These are phyloP conservation scores for Nicotiana noctiflora DNA, from an alignment of 257 asterid species.

Conservation along the genomic window DNA sequence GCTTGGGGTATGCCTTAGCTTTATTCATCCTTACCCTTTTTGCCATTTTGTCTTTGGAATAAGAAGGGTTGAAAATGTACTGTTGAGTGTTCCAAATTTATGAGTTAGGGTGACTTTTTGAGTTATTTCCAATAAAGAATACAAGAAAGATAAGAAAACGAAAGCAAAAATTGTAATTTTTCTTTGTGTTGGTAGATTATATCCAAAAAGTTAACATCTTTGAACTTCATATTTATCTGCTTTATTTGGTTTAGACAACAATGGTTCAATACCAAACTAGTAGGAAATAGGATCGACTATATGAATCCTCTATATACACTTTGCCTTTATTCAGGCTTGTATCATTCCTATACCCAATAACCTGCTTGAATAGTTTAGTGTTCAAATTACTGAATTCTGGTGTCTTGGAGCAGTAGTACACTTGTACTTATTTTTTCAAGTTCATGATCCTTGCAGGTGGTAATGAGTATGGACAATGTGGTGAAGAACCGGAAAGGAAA, in stretches of 20 bases:
- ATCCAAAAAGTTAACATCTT: background rate
- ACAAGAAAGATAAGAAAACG: background rate
- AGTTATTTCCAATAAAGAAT: background rate
- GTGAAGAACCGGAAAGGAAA: constrained; percentile 97
- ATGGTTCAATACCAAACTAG: background rate
- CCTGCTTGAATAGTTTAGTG: background rate
- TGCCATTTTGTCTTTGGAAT: constrained; percentile 3
- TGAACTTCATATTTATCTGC: background rate
- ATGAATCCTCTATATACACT: background rate
- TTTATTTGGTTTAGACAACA: background rate
- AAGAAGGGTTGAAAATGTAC: background rate
- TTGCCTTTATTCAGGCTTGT: background rate
- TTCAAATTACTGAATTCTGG: background rate
- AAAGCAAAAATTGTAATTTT: background rate
- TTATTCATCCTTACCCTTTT: background rate
- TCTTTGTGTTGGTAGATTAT: background rate
- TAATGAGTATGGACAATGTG: constrained; percentile 98
- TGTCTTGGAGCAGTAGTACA: background rate
- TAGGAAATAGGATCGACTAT: background rate
- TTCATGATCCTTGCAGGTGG: constrained; percentile 54
- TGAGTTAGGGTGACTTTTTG: background rate
- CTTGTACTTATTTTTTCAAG: background rate
- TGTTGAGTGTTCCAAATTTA: background rate
- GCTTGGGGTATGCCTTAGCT: constrained; percentile 73
- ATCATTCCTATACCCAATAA: background rate